Conservation (phyloP, 164 flowering plant genomes). For the Nymphaea thermarum region DNA sequence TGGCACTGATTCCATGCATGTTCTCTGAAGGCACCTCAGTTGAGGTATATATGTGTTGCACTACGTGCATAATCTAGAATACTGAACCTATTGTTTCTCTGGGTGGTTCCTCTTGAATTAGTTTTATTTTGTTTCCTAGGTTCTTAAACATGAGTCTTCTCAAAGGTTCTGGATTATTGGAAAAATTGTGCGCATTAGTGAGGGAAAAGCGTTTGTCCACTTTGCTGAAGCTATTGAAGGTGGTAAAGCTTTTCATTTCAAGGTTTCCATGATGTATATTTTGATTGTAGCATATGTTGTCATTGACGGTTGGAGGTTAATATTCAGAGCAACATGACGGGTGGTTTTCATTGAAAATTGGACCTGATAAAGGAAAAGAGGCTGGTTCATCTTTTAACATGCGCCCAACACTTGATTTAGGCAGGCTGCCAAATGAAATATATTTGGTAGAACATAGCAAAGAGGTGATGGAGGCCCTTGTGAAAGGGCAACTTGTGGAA, state of each 20-base stretch:
- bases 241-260: conserved; percentile 6
- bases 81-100: not conserved
- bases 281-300: not conserved
- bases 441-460: conserved; percentile 4
- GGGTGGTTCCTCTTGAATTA: conserved; percentile 1
- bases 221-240: conserved; percentile 7
- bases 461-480: conserved; percentile 14
- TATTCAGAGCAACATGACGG: conserved; percentile 17
- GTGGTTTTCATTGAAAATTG: conserved; percentile 14
- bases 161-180: conserved; percentile 19
- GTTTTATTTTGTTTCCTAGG: conserved; percentile 11
- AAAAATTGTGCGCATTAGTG: conserved; percentile 10
- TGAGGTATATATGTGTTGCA: conserved; percentile 14
- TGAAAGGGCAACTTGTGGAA: conserved; percentile 20
- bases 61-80: not conserved
- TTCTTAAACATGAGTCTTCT: conserved; percentile 14
- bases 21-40: conserved; percentile 20
- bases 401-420: conserved; percentile 22
- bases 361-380: conserved; percentile 1
- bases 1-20: conserved; percentile 13
- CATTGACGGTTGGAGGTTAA: conserved; percentile 4
- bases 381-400: conserved; percentile 8
- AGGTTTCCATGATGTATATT: not conserved
- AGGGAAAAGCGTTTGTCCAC: conserved; percentile 16
- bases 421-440: conserved; percentile 19